Evolutionary conservation across 2,329 filamentous ascomycete genomes (phyloP).

Genomic region (Penicillium palitans): DNA sequence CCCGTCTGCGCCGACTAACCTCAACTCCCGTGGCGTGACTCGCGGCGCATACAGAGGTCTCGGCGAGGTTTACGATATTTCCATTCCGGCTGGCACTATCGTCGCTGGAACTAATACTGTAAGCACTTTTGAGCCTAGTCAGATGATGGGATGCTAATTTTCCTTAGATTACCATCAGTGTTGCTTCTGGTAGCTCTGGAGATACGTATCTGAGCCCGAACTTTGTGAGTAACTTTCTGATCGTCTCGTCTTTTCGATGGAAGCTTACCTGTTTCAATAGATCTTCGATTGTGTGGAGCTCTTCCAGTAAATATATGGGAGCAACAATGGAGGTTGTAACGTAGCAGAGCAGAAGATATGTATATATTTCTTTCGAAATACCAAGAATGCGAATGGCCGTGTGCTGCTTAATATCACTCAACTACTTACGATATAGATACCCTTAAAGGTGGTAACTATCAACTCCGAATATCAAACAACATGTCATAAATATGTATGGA

Average conservation of each 20-base stretch:
- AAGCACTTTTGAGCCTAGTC: not conserved
- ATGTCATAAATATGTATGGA: not conserved
- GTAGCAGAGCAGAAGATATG: not conserved
- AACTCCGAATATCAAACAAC: not conserved
- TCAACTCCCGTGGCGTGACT: constrained; percentile 65
- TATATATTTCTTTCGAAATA: too few species aligned
- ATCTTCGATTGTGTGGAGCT: constrained; percentile 35
- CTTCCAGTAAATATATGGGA: constrained; percentile 23
- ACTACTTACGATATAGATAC: not conserved
- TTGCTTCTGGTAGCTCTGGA: constrained; percentile 60
- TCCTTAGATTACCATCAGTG: constrained; percentile 54
- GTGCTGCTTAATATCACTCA: not conserved
- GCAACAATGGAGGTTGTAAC: too few species aligned
- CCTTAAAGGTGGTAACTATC: too few species aligned
- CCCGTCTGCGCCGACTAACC: constrained; percentile 59
- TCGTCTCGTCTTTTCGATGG: not conserved
- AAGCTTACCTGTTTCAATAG: constrained; percentile 11
- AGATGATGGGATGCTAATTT: not conserved
- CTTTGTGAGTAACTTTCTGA: constrained; percentile 32
- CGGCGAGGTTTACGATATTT: constrained; percentile 64
- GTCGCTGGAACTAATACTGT: constrained; percentile 61
- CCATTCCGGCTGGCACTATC: constrained; percentile 61
- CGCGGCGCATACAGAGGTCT: constrained; percentile 64
- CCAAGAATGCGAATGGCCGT: not conserved
- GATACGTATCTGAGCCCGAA: constrained; percentile 59